Evolutionary conservation across 352 stramenopile genomes (phyloP).

Genomic region (Hyaloperonospora arabidopsidis): DNA sequence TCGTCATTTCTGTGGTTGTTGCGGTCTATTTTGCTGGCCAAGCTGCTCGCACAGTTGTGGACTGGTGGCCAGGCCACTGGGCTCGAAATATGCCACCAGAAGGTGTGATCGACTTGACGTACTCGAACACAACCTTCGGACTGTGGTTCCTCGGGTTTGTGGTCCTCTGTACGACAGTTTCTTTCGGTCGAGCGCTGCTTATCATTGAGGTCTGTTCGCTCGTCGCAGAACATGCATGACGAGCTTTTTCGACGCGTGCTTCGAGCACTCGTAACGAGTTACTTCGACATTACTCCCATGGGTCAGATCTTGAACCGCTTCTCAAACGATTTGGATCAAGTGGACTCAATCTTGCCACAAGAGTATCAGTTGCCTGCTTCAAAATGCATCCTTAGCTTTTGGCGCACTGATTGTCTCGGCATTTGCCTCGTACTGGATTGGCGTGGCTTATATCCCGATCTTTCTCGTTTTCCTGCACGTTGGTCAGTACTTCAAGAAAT

Average conservation of each 20-base stretch:
- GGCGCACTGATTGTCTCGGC: constrained; percentile 33
- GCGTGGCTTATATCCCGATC: constrained; percentile 51
- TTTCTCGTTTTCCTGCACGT: constrained; percentile 42
- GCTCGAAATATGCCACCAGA: constrained; percentile 16
- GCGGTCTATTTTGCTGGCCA: constrained; percentile 10
- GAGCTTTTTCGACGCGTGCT: constrained; percentile 44
- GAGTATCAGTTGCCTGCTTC: constrained; percentile 37
- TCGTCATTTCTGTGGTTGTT: constrained; percentile 9
- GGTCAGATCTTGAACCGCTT: constrained; percentile 56
- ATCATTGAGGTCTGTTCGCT: constrained; percentile 32
- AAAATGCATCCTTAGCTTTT: constrained; percentile 25
- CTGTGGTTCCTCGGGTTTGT: constrained; percentile 41
- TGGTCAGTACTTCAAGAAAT: constrained; percentile 82
- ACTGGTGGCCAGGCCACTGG: constrained; percentile 30
- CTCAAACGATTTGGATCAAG: constrained; percentile 46
- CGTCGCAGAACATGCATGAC: constrained; percentile 35
- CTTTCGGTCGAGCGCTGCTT: no score
- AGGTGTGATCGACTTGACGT: constrained; percentile 8
- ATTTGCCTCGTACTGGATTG: constrained; percentile 34
- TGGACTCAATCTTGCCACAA: constrained; percentile 35
- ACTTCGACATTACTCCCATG: constrained; percentile 57
- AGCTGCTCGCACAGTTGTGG: constrained; percentile 12
- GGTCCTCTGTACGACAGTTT: constrained; percentile 17
- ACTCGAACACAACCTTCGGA: constrained; percentile 33
- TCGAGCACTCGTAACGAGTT: constrained; percentile 35